Evolutionary conservation across 2,329 filamentous ascomycete species (phyloP).

Genomic region (Thielaviopsis populi): DNA sequence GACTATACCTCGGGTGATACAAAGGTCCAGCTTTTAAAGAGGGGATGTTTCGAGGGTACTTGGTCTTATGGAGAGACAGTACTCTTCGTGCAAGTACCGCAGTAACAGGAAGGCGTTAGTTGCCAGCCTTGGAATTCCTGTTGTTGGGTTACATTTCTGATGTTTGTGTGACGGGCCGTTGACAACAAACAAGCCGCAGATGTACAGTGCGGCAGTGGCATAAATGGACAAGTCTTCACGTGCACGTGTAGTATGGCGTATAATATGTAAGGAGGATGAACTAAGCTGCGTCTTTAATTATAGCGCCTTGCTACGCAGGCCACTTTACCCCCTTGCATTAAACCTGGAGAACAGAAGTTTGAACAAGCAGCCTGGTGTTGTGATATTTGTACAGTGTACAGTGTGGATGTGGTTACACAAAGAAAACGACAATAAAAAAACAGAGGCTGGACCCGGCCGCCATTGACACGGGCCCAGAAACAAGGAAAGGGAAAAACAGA

Average conservation of each 20-base stretch:
- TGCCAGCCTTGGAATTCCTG: background rate
- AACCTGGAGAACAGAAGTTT: background rate
- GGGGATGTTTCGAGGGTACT: no score
- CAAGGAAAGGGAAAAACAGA: background rate
- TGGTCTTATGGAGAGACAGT: no score
- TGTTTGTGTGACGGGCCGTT: background rate
- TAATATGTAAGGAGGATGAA: no score
- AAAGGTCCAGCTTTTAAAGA: no score
- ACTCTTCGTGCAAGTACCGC: background rate
- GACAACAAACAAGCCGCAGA: background rate
- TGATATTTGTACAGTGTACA: background rate
- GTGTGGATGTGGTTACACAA: background rate
- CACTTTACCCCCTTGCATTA: background rate
- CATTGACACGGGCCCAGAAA: no score
- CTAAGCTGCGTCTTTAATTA: no score
- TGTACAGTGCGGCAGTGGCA: background rate
- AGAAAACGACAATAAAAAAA: background rate
- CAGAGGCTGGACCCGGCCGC: no score
- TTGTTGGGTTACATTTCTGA: background rate
- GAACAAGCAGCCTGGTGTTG: background rate
- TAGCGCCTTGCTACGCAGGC: no score
- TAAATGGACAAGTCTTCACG: no score
- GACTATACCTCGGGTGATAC: no score
- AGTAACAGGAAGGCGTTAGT: background rate
- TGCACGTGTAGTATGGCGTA: no score